Evolutionary conservation across 73 alveolate species (phyloP), one percentile per base, ranked within the genome.

Genomic region (Symbiodinium natans): DNA sequence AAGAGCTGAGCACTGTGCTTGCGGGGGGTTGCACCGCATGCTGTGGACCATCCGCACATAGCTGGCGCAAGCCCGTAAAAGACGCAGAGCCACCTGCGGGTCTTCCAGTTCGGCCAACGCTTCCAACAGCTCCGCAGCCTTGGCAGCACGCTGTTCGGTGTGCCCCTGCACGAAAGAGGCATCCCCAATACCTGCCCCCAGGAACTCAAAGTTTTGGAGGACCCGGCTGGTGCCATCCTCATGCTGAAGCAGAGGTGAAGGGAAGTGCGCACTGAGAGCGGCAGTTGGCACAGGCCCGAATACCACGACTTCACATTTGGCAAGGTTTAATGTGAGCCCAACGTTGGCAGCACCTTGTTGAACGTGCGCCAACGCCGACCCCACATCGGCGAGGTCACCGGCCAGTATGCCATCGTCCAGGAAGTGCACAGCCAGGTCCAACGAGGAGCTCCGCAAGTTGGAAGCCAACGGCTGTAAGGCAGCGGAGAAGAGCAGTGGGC

Each of bases 401-500:
- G 46, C 85, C 11, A 74, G 46, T 27, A 74, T n/a, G n/a, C n/a
- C n/a, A n/a, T n/a, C n/a, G 23, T 74, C 85, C 33, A 74, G 34
- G 85, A 31, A 74, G 85, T 31, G 34, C 46, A 74, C 85, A 25
- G 85, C 29, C 29, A 74, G 34, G 85, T 41, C 46, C 85, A 74
- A n/a, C n/a, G n/a, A 31, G 85, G 85, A 29, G 8, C 46, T 43
- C 41, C 21, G 83, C n/a, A n/a, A 71, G 83, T 21, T 21, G 41
- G 40, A 40, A 34, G 1, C 40, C 43, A 9, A 71, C 83, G 3
- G 83, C 83, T 3, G 43, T 2, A n/a, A 17, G 15, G 83, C 31
- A 40, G 83, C 83, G 41, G 21, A 46, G 39, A 77, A 77, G 56
- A 77, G 33, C 36, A 77, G 87, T 31, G 87, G 87, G 56, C 87